These are phyloP conservation scores for Globomyces pollinis-pini DNA, from an alignment of 192 early-diverging fungal species.

Conservation along the genomic window DNA sequence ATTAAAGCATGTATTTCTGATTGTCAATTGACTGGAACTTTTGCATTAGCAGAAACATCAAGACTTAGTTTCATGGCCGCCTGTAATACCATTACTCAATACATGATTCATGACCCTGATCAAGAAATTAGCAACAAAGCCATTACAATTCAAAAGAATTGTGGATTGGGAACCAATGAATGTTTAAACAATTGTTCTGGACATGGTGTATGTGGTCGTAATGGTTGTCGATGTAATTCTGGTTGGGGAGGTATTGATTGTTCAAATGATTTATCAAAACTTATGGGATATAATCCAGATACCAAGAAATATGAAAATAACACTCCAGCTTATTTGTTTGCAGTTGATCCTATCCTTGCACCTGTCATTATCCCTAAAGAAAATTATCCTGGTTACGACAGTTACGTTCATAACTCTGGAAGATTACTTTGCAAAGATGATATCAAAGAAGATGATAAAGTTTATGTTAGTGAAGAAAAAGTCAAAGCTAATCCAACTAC, in stretches of 20 bases:
- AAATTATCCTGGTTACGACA: neutral
- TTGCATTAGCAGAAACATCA: neutral
- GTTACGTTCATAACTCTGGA: too few relatives aligned
- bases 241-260: constrained; percentile 5
- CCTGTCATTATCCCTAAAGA: neutral
- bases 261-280: neutral
- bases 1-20: constrained; percentile 8
- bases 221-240: neutral
- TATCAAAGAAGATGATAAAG: too few relatives aligned
- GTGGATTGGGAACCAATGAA: constrained; percentile 7
- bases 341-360: neutral
- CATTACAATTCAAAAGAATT: neutral
- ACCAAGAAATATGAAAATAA: neutral
- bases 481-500: too few relatives aligned
- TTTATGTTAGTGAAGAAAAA: too few relatives aligned
- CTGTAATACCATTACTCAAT: constrained; percentile 1
- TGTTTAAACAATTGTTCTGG: constrained; percentile 10
- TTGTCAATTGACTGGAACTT: neutral
- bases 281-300: neutral
- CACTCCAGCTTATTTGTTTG: neutral
- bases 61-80: constrained; percentile 4
- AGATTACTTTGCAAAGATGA: too few relatives aligned
- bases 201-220: neutral
- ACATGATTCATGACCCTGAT: neutral
- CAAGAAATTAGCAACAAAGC: neutral